Conservation (phyloP, 495 filamentous ascomycete species). For the Penicillium atrosanguineum region DNA sequence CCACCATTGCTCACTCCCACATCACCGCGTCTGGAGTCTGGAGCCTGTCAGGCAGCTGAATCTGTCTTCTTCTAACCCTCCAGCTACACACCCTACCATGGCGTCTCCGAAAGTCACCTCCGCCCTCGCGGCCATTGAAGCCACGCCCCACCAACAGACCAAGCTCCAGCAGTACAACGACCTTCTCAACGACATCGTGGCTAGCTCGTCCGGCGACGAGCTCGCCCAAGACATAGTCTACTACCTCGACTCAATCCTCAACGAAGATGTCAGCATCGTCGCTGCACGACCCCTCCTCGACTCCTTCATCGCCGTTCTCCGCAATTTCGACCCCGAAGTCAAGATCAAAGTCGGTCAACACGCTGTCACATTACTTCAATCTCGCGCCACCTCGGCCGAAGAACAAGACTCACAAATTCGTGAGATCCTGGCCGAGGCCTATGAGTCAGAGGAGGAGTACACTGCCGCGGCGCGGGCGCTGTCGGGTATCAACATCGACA, state of each 20-base stretch:
- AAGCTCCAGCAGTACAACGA: slow-evolving; percentile 62
- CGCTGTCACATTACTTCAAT: slow-evolving; percentile 61
- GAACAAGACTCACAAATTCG: slow-evolving; percentile 78
- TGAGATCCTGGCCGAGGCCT: slow-evolving; percentile 76
- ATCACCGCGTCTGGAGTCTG: background rate
- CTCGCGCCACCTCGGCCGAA: slow-evolving; percentile 73
- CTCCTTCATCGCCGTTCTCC: slow-evolving; percentile 60
- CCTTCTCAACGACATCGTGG: slow-evolving; percentile 63
- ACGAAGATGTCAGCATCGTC: slow-evolving; percentile 69
- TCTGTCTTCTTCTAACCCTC: background rate
- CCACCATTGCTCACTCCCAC: background rate
- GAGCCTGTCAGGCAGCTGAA: background rate
- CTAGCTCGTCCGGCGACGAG: slow-evolving; percentile 50
- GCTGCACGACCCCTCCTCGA: slow-evolving; percentile 68
- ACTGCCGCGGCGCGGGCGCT: slow-evolving; percentile 71
- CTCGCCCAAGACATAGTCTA: slow-evolving; percentile 64
- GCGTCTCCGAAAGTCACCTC: slow-evolving; percentile 57
- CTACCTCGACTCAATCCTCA: slow-evolving; percentile 66
- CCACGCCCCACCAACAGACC: slow-evolving; percentile 47
- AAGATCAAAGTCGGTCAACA: slow-evolving; percentile 69
- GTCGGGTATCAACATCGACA: slow-evolving; percentile 81
- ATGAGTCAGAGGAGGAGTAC: slow-evolving; percentile 81
- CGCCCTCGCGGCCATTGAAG: slow-evolving; percentile 54
- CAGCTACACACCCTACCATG: slow-evolving; percentile 35
- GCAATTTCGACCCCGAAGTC: slow-evolving; percentile 54